Evolutionary conservation across 1,284 basidiomycete species (phyloP).

Genomic region (Coniferiporia weirii): DNA sequence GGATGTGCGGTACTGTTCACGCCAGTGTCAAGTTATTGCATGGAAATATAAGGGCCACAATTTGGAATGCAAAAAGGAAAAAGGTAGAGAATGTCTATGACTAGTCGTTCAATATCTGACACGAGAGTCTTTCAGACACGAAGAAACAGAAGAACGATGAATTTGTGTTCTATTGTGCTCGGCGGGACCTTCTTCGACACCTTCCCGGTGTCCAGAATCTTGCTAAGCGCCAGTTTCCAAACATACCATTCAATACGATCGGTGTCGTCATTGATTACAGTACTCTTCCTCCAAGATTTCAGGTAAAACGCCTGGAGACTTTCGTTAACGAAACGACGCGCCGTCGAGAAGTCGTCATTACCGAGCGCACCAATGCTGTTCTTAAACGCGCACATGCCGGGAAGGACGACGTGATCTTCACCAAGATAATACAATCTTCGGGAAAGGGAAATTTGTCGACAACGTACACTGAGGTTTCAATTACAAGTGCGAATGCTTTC

Average conservation of each 20-base stretch:
- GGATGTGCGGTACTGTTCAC: slow-evolving; percentile 4
- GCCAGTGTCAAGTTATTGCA: slow-evolving; percentile 3
- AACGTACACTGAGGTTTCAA: background rate
- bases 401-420: background rate
- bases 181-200: slow-evolving; percentile 5
- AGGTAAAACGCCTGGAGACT: background rate
- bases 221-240: background rate
- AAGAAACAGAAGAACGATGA: background rate
- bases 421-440: background rate
- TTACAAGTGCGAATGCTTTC: background rate
- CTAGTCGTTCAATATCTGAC: background rate
- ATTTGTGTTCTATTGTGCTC: slow-evolving; percentile 8
- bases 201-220: background rate
- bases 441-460: background rate
- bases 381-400: background rate
- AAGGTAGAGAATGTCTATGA: background rate
- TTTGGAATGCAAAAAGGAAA: slow-evolving; percentile 1
- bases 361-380: background rate
- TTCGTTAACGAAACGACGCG: background rate
- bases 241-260: background rate
- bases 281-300: background rate
- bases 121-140: background rate
- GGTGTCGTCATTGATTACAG: slow-evolving; percentile 2
- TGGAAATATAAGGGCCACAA: slow-evolving; percentile 9
- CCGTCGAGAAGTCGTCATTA: background rate